Evolutionary conservation across 202 grass and related monocot genomes (phyloP).

Genomic region (Setaria italica): DNA sequence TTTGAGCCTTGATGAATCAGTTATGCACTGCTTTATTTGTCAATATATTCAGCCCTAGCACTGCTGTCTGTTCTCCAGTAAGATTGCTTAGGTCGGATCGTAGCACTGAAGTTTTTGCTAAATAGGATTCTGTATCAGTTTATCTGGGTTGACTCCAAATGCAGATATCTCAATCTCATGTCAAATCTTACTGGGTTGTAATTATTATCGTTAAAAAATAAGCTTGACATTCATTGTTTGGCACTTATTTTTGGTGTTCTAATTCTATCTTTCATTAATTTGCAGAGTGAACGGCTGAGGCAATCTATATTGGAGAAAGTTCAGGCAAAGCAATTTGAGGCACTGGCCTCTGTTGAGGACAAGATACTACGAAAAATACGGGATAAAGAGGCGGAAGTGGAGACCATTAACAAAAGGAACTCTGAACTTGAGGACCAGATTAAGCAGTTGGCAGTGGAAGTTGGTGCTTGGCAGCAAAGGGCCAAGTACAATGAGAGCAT

Average conservation of each 20-base stretch:
- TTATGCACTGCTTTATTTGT: too few species aligned
- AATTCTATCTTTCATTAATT: conserved; percentile 32
- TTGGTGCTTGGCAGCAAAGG: conserved; percentile 86
- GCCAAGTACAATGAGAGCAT: conserved; percentile 98
- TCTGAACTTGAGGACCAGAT: conserved; percentile 92
- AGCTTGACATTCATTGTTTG: conserved; percentile 1
- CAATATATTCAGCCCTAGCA: too few species aligned
- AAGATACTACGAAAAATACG: conserved; percentile 81
- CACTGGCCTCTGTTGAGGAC: conserved; percentile 86
- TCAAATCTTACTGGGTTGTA: background rate
- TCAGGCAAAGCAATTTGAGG: conserved; percentile 87
- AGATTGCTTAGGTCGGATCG: too few species aligned
- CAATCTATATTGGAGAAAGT: conserved; percentile 94
- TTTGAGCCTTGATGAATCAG: background rate
- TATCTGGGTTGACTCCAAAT: background rate
- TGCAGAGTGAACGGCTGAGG: conserved; percentile 84
- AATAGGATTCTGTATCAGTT: conserved; percentile 14
- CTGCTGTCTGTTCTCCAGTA: too few species aligned
- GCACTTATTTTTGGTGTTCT: conserved; percentile 33
- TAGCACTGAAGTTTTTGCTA: too few species aligned
- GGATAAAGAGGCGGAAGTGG: conserved; percentile 89
- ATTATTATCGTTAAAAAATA: background rate
- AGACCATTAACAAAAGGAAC: conserved; percentile 85
- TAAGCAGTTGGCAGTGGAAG: conserved; percentile 81
- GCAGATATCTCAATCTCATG: background rate